These are phyloP conservation scores for Fagopyrum homotropicum DNA, from an alignment of 148 eudicot genomes.

Conservation along the genomic window DNA sequence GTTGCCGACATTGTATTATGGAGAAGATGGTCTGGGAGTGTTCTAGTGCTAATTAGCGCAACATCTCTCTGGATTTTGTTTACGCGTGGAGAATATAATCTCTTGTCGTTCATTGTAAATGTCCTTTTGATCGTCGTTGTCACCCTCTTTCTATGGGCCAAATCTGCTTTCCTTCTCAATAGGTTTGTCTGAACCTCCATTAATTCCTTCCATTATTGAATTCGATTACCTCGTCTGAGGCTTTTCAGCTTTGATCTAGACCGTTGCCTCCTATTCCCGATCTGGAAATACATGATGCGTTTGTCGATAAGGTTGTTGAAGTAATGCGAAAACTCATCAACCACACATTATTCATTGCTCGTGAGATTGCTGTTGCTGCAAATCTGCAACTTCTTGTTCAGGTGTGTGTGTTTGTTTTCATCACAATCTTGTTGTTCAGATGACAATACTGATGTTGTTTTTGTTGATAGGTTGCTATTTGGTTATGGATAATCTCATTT, in stretches of 20 bases:
- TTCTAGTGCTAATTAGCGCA: conserved; percentile 35
- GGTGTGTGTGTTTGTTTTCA: conserved; percentile 31
- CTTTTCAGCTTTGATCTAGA: conserved; percentile 23
- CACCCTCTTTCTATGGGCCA: conserved; percentile 89
- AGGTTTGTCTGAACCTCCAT: conserved; percentile 35
- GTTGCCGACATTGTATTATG: conserved; percentile 85
- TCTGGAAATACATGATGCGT: conserved; percentile 66
- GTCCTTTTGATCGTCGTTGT: conserved; percentile 58
- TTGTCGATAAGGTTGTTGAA: conserved; percentile 52
- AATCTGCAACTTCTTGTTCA: conserved; percentile 55
- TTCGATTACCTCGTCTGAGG: background rate
- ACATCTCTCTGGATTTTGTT: conserved; percentile 68
- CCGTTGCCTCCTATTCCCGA: conserved; percentile 95
- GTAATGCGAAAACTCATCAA: conserved; percentile 49
- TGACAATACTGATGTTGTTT: background rate
- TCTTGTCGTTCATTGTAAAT: conserved; percentile 55
- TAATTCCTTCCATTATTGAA: background rate
- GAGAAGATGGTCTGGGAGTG: conserved; percentile 46
- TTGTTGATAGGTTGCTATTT: conserved; percentile 38
- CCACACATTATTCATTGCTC: conserved; percentile 55
- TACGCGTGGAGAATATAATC: conserved; percentile 55
- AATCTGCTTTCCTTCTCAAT: conserved; percentile 84
- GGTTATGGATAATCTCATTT: conserved; percentile 57
- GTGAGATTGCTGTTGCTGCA: conserved; percentile 65
- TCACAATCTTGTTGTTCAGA: background rate